Percentiles rank a stretch among this genome's conserved stretches.
Conservation (phyloP, 176 grass and related monocot species). For the Eragrostis curvula region DNA sequence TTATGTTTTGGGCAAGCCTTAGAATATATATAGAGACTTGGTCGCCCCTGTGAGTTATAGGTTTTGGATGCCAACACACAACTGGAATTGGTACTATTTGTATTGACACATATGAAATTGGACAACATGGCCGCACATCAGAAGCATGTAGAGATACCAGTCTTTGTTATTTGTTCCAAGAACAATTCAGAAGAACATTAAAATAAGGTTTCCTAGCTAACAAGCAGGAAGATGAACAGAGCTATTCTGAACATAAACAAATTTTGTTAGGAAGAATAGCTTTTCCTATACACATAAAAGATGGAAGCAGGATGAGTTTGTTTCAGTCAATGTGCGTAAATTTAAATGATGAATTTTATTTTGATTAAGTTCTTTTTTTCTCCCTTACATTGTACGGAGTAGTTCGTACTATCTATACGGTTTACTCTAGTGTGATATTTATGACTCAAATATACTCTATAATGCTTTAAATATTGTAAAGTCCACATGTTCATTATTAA, state of each 20-base stretch:
- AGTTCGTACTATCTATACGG: too few species aligned
- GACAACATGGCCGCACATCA: background rate
- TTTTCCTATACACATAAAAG: too few species aligned
- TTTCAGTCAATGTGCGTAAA: background rate
- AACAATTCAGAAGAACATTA: too few species aligned
- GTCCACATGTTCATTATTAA: background rate
- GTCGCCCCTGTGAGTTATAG: background rate
- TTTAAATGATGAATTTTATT: background rate
- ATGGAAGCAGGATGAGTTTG: background rate
- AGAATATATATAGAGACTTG: background rate
- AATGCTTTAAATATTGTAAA: too few species aligned
- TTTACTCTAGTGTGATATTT: too few species aligned
- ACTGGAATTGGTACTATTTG: background rate
- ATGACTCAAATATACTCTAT: too few species aligned
- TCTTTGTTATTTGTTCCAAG: too few species aligned
- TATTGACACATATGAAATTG: background rate
- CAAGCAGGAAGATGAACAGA: too few species aligned
- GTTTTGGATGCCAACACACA: background rate
- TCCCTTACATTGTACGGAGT: background rate
- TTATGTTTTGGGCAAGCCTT: background rate
- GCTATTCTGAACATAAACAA: too few species aligned
- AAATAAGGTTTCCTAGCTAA: too few species aligned
- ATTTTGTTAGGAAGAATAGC: background rate
- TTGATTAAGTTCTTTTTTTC: background rate
- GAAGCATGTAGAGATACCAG: background rate